These are phyloP conservation scores for Kazachstania viticola DNA, from an alignment of 805 yeast genomes.

Conservation along the genomic window DNA sequence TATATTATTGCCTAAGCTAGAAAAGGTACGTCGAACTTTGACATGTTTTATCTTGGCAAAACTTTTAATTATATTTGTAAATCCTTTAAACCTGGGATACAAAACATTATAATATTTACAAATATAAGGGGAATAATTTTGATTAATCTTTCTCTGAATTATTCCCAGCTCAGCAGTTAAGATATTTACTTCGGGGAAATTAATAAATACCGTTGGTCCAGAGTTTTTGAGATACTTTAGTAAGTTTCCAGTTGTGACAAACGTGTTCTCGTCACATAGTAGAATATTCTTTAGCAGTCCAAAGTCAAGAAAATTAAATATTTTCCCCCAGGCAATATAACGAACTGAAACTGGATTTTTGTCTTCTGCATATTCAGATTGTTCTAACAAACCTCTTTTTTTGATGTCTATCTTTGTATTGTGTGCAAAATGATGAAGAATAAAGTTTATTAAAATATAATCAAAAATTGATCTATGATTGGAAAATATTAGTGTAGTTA, in stretches of 20 bases:
- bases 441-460: slow-evolving; percentile 38
- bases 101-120: slow-evolving; percentile 50
- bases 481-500: slow-evolving; percentile 17
- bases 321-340: slow-evolving; percentile 59
- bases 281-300: slow-evolving; percentile 36
- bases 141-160: slow-evolving; percentile 43
- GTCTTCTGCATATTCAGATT: not conserved
- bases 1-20: not conserved
- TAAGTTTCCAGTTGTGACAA: slow-evolving; percentile 22
- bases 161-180: slow-evolving; percentile 37
- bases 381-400: too few relatives aligned
- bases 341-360: slow-evolving; percentile 21
- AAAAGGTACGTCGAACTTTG: slow-evolving; percentile 6
- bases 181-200: slow-evolving; percentile 82
- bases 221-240: slow-evolving; percentile 17
- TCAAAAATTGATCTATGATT: slow-evolving; percentile 68
- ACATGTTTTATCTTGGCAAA: slow-evolving; percentile 18
- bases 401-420: too few relatives aligned
- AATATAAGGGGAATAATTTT: slow-evolving; percentile 37
- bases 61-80: slow-evolving; percentile 38
- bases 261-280: slow-evolving; percentile 63
- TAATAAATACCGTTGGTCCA: slow-evolving; percentile 45
- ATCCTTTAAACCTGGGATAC: slow-evolving; percentile 65
- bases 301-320: slow-evolving; percentile 52
- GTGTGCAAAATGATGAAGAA: too few relatives aligned